Percentiles rank a stretch among this genome's conserved stretches.
These are phyloP conservation scores for Pseudozyma sp. DNA, from an alignment of 1,284 basidiomycete genomes.

Conservation along the genomic window DNA sequence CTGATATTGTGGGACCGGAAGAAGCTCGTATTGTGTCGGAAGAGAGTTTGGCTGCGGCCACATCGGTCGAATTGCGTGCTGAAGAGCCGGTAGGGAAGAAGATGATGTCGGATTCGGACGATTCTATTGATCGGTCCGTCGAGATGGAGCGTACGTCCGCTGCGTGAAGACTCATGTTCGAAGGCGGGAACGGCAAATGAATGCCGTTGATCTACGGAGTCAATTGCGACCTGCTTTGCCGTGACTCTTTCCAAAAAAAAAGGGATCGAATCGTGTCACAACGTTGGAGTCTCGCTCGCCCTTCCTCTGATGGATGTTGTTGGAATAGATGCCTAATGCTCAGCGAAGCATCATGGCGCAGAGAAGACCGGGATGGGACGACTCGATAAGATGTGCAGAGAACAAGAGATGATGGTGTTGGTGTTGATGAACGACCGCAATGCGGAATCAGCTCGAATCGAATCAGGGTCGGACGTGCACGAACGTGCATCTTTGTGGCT, in stretches of 20 bases:
- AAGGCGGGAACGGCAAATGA: neutral
- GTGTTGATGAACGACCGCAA: neutral
- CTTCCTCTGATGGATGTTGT: too few species aligned
- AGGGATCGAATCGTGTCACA: too few species aligned
- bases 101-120: conserved; percentile 39
- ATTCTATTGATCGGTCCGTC: conserved; percentile 28
- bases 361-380: neutral
- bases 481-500: neutral
- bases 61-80: conserved; percentile 33
- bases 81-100: conserved; percentile 45
- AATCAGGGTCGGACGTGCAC: conserved; percentile 1
- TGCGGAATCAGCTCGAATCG: neutral
- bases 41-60: conserved; percentile 18
- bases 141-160: conserved; percentile 25
- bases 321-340: too few species aligned
- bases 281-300: too few species aligned
- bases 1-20: neutral
- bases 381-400: neutral
- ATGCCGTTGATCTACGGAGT: too few species aligned
- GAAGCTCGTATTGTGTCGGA: conserved; percentile 42
- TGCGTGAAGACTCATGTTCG: conserved; percentile 22
- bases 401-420: neutral
- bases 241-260: too few species aligned
- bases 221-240: too few species aligned
- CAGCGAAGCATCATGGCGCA: too few species aligned